Conservation (phyloP, 192 early-diverging fungal genomes). For the Mortierella alpina region DNA sequence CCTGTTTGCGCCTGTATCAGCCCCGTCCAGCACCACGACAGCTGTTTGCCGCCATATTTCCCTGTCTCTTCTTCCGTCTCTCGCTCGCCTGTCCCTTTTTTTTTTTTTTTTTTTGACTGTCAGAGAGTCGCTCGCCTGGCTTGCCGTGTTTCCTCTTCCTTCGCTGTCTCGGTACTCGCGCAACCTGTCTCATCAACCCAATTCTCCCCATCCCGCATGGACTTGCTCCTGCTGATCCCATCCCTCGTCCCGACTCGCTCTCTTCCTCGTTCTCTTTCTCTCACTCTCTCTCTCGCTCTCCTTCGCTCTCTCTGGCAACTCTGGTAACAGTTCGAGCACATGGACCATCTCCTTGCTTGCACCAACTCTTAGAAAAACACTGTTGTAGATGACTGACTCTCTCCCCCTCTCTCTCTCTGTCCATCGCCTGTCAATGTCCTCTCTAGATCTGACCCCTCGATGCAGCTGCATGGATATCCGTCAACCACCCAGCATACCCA, state of each 20-base stretch:
- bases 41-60: too few species aligned
- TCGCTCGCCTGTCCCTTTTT: background rate
- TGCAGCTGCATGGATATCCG: constrained; percentile 19
- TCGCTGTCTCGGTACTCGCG: background rate
- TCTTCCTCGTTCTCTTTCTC: too few species aligned
- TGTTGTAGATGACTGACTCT: background rate
- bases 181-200: background rate
- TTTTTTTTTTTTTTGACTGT: background rate
- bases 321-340: background rate
- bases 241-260: too few species aligned
- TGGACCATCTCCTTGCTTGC: background rate
- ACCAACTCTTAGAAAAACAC: background rate
- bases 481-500: background rate
- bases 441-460: constrained; percentile 10
- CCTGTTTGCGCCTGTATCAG: background rate
- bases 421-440: background rate
- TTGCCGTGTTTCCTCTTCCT: background rate
- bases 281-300: too few species aligned
- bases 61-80: too few species aligned
- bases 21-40: background rate
- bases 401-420: background rate
- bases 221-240: too few species aligned
- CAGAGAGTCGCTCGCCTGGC: background rate
- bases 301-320: background rate
- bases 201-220: too few species aligned